A percentile compares a stretch with the other conserved stretches of the same genome.
Evolutionary conservation across 306 rosid species (phyloP).

Genomic region (Vigna trinervia): DNA sequence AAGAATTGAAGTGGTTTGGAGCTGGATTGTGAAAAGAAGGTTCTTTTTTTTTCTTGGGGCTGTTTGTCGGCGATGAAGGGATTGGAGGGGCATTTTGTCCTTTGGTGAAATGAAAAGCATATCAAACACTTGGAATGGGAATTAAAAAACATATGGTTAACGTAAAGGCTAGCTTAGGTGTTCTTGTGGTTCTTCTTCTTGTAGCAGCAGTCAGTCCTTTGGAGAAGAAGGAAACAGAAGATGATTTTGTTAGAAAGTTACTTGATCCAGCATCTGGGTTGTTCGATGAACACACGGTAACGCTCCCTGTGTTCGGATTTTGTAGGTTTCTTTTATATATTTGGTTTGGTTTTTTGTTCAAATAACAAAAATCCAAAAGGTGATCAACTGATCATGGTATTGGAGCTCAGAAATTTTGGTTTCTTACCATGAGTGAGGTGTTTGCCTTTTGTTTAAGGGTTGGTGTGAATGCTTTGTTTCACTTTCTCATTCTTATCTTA

Average conservation of each 20-base stretch:
- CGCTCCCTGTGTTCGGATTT: slow-evolving; percentile 42
- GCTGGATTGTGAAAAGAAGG: slow-evolving; percentile 37
- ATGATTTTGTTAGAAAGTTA: slow-evolving; percentile 59
- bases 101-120: slow-evolving; percentile 72
- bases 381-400: neutral
- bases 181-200: slow-evolving; percentile 62
- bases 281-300: slow-evolving; percentile 71
- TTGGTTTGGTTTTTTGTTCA: slow-evolving; percentile 14
- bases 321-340: slow-evolving; percentile 22
- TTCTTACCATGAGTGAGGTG: slow-evolving; percentile 11
- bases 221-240: slow-evolving; percentile 54
- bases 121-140: slow-evolving; percentile 56
- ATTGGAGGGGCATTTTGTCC: slow-evolving; percentile 49
- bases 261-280: slow-evolving; percentile 69
- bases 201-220: slow-evolving; percentile 52
- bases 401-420: slow-evolving; percentile 26
- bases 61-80: slow-evolving; percentile 43
- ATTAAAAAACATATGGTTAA: slow-evolving; percentile 61
- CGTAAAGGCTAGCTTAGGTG: slow-evolving; percentile 54
- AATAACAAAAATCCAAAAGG: neutral
- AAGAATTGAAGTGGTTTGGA: slow-evolving; percentile 50
- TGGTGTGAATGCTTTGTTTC: neutral
- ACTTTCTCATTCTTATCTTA: slow-evolving; percentile 12
- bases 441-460: neutral
- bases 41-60: neutral